Conservation (phyloP, 164 flowering plant genomes). For the Vitis riparia region DNA sequence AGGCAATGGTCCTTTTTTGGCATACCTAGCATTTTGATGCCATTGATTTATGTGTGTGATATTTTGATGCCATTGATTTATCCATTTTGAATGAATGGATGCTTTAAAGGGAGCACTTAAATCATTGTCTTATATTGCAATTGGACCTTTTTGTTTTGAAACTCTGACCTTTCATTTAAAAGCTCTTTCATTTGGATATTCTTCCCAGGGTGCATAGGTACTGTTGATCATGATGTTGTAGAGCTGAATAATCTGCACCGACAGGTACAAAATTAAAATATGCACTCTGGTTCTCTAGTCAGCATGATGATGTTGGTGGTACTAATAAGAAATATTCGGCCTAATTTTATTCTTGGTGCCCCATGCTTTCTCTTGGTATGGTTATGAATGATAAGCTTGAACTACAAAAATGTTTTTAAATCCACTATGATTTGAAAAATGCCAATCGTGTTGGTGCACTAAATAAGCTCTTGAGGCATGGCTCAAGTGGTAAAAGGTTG, state of each 20-base stretch:
- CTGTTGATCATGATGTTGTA: slow-evolving; percentile 91
- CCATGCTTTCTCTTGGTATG: too few species aligned
- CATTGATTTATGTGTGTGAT: too few species aligned
- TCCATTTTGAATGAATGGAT: neutral
- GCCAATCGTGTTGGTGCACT: too few species aligned
- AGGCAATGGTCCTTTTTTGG: too few species aligned
- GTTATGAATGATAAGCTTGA: too few species aligned
- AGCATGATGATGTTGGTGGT: neutral
- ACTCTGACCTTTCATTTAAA: neutral
- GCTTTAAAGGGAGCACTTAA: neutral
- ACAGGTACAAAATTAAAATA: slow-evolving; percentile 53
- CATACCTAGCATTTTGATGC: too few species aligned
- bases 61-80: neutral
- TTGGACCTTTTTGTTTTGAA: neutral
- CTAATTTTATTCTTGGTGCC: too few species aligned
- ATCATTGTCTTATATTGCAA: neutral
- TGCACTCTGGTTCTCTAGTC: neutral
- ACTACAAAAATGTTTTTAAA: too few species aligned
- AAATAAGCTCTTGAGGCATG: too few species aligned
- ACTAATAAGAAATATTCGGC: neutral
- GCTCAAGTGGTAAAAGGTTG: too few species aligned
- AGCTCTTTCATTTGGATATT: neutral
- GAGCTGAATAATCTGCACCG: slow-evolving; percentile 96
- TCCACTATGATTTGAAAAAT: too few species aligned
- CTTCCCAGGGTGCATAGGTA: slow-evolving; percentile 72